Base-by-base conservation (phyloP, 2,329 filamentous ascomycete species). In the Bertia moriformis region DNA sequence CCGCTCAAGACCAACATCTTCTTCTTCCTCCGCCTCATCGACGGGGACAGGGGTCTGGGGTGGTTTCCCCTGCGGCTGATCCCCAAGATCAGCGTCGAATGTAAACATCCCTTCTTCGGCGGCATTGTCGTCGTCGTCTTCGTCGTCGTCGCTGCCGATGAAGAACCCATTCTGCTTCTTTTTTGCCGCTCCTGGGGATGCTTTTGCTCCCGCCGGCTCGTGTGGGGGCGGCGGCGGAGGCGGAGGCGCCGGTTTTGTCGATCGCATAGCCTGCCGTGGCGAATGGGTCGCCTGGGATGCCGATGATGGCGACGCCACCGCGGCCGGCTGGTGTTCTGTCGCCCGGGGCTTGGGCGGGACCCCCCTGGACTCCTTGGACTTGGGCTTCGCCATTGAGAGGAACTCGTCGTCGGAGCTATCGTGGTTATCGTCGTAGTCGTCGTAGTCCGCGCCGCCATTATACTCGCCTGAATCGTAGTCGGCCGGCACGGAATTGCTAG, bases 391-490 rank as follows among this genome's bases (percentile, higher is more conserved):
- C 51, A 63, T 63, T 22, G 60, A 54, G 10, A 64, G 47, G 37
- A 62, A 62, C 10, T 58, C 60, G 12, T 61, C 59, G 14, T 62
- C 0, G 60, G 62, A 7, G 57, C 61, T 20, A n/a, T n/a, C n/a
- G n/a, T 54, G 49, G 14, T 51, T 51, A 14, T 50, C 50, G n/a
- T 50, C 46, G 7, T 40, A 40, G 14, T 48, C 41, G 19, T 42
- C 43, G 13, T 37, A 15, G 27, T 35, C 14, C 19, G 12, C 12
- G 4, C 14, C 12, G n/a, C n/a, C n/a, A n/a, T n/a, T n/a, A n/a
- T n/a, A n/a, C 19, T 39, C 20, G 18, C 13, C 19, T 13, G 17
- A 17, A 5, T 10, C 38, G 17, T 43, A 42, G 5, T 50, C 14
- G 14, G 18, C 12, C 13, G 39, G 10, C 15, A 43, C 39, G 41